Base-by-base conservation (phyloP, 768 basidiomycete genomes). In the Boletellus ananas region DNA sequence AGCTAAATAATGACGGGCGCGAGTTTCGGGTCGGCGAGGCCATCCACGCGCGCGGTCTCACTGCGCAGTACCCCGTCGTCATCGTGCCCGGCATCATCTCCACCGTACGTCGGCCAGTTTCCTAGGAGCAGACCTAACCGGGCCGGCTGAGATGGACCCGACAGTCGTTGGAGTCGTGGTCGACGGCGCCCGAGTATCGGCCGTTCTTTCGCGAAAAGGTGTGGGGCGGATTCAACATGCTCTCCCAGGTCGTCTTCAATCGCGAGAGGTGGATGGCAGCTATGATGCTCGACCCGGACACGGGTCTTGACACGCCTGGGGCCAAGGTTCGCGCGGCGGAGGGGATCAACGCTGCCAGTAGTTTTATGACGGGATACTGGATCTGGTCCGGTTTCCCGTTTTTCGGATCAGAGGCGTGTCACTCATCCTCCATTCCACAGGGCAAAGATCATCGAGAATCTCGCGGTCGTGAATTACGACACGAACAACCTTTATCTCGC, bases 401-500 rank as follows among this genome's bases (percentile, higher is more conserved):
- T 31, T n/a, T 13, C 35, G 1, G 1, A 18, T 35, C 16, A 11
- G 21, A 20, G 23, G 12, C 11, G 20, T 29, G 20, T 23, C 3
- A n/a, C 34, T 51, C 25, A 47, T 40, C 16, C 33, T 20, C 3
- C 3, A 21, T 21, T 17, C 7, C 14, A 47, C 29, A 88, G 88
- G 88, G 84, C 87, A 1, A 94, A 94, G 67, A 89, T 96, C 45
- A 83, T 98, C 10, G 90, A 97, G 68, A 98, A 99, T 58, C 77
- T 97, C 2, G 94, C 95, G 0, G 91, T 86, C 1, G 79, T 97
- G 17, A 87, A 87, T 61, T 98, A 97, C 60, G 94, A 97, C 59
- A 88, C 90, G 0, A 91, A 94, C 58, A 94, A 93, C 57, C 70
- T 94, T 31, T 76, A 84, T 62, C 76, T 92, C 4, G 88, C 89